Evolutionary conservation across 2,329 filamentous ascomycete species (phyloP).

Genomic region (Aspergillus chevalieri): DNA sequence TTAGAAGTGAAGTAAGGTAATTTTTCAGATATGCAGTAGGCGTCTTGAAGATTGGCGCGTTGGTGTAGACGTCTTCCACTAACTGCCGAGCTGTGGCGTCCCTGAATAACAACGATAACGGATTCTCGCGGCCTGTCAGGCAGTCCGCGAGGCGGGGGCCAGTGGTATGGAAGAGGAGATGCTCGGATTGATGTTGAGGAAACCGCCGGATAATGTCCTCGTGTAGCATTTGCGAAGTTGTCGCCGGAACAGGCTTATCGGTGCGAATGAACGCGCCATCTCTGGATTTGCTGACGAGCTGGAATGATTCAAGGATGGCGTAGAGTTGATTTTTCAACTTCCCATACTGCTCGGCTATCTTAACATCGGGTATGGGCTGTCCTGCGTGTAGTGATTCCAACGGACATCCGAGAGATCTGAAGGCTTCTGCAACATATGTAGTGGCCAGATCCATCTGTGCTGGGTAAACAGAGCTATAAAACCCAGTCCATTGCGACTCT

Average conservation of each 20-base stretch:
- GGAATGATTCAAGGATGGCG: background rate
- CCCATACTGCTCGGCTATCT: background rate
- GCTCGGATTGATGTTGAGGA: constrained; percentile 28
- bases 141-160: constrained; percentile 20
- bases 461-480: background rate
- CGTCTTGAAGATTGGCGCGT: constrained; percentile 31
- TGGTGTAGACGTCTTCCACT: constrained; percentile 34
- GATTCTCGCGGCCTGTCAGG: constrained; percentile 29
- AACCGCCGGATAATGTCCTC: constrained; percentile 16
- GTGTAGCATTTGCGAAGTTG: background rate
- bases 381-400: background rate
- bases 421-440: background rate
- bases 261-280: background rate
- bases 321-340: background rate
- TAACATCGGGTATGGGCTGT: background rate
- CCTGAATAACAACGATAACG: constrained; percentile 37
- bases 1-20: constrained; percentile 6
- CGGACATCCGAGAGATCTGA: background rate
- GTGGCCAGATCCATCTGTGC: background rate
- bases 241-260: background rate
- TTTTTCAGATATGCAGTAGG: constrained; percentile 16
- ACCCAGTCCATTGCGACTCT: background rate
- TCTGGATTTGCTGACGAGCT: background rate
- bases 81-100: constrained; percentile 29
- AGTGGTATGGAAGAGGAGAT: constrained; percentile 26